A percentile compares a stretch with the other conserved stretches of the same genome.
Conservation (phyloP, 164 flowering plant genomes). For the Stephania japonica region DNA sequence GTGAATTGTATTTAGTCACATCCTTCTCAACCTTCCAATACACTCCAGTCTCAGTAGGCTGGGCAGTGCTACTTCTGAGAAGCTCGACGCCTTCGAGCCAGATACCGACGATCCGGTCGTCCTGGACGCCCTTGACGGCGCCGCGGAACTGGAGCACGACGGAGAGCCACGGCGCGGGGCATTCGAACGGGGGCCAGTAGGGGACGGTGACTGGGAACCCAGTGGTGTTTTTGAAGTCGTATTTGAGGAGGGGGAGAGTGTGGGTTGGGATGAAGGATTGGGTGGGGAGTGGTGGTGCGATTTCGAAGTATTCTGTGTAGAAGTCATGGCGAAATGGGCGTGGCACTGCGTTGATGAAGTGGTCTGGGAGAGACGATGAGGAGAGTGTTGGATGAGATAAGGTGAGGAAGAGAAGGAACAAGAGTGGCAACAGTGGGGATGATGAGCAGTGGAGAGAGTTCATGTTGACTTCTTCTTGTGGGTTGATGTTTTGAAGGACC, state of each 20-base stretch:
- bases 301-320: constrained; percentile 30
- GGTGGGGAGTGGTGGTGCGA: constrained; percentile 45
- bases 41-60: constrained; percentile 57
- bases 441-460: not conserved
- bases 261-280: constrained; percentile 39
- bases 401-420: constrained; percentile 2
- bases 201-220: constrained; percentile 45
- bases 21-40: constrained; percentile 80
- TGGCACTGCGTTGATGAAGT: constrained; percentile 14
- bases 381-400: not conserved
- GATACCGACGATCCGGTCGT: constrained; percentile 74
- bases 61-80: constrained; percentile 86
- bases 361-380: constrained; percentile 21
- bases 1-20: constrained; percentile 58
- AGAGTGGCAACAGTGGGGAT: not conserved
- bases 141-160: constrained; percentile 48
- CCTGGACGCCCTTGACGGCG: constrained; percentile 53
- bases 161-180: constrained; percentile 51
- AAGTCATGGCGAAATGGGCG: not conserved
- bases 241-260: constrained; percentile 35
- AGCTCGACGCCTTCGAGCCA: constrained; percentile 86
- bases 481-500: too few species aligned
- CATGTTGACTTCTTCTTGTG: too few species aligned
- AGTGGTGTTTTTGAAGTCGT: constrained; percentile 60
- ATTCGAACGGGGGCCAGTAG: constrained; percentile 54